Evolutionary conservation across 2,329 filamentous ascomycete species (phyloP).

Genomic region (Lomentospora prolificans): DNA sequence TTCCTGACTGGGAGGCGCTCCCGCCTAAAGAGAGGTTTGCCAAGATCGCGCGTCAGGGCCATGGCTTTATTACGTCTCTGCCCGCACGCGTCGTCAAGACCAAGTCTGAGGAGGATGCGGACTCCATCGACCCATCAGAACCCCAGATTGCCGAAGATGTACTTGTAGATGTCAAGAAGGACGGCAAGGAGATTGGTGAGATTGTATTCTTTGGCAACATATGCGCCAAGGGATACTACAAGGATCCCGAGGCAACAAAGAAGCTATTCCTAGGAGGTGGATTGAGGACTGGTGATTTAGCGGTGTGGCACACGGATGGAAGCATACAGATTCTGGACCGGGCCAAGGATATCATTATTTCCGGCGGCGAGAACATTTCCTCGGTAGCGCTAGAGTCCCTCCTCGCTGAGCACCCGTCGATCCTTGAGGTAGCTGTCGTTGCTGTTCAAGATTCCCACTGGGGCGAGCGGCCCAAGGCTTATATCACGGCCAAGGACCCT

Average conservation of each 20-base stretch:
- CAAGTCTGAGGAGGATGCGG: slow-evolving; percentile 52
- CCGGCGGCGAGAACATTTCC: slow-evolving; percentile 93
- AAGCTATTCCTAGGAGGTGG: slow-evolving; percentile 84
- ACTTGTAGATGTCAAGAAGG: slow-evolving; percentile 34
- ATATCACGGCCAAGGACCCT: slow-evolving; percentile 66
- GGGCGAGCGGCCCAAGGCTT: slow-evolving; percentile 95
- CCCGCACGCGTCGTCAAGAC: slow-evolving; percentile 75
- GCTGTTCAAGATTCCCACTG: slow-evolving; percentile 81
- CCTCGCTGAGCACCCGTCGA: slow-evolving; percentile 76
- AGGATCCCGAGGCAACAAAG: slow-evolving; percentile 73
- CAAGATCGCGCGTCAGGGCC: slow-evolving; percentile 88
- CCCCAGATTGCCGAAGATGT: slow-evolving; percentile 10
- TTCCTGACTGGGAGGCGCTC: slow-evolving; percentile 75
- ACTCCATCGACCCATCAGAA: slow-evolving; percentile 12
- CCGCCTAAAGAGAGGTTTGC: slow-evolving; percentile 68
- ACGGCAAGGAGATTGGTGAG: slow-evolving; percentile 41
- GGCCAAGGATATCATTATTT: slow-evolving; percentile 97
- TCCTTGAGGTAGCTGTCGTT: slow-evolving; percentile 87
- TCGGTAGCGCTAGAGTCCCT: slow-evolving; percentile 86
- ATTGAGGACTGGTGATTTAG: slow-evolving; percentile 82
- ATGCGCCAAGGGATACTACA: slow-evolving; percentile 84
- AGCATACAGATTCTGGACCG: slow-evolving; percentile 86
- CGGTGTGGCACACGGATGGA: slow-evolving; percentile 87
- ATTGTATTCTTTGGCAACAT: slow-evolving; percentile 86
- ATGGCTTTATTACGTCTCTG: slow-evolving; percentile 77